phyloP scores from a whole-genome alignment of 2,329 filamentous ascomycete genomes.

The Pseudocercospora musae region DNA sequence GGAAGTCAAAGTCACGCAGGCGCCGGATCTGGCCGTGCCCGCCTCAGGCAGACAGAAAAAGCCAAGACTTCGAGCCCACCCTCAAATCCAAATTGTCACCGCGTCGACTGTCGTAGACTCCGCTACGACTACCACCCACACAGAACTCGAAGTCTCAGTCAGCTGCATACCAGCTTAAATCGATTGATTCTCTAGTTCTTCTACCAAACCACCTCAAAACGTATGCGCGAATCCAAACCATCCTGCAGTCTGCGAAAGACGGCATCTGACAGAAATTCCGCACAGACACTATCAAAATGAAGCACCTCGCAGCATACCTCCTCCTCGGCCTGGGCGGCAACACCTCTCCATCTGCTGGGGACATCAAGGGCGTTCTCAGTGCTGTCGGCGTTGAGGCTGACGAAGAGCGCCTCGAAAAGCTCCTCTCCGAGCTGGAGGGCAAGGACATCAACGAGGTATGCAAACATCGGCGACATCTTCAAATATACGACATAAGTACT shows the following conservation, averaged over 20 bases:
- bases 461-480: constrained; percentile 25
- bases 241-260: background rate
- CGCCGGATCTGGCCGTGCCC: background rate
- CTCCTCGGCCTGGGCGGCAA: constrained; percentile 94
- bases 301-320: constrained; percentile 99
- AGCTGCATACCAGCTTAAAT: constrained; percentile 94
- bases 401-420: constrained; percentile 75
- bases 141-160: constrained; percentile 96
- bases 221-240: constrained; percentile 13
- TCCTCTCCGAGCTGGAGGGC: constrained; percentile 87
- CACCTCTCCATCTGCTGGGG: constrained; percentile 75
- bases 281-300: constrained; percentile 69
- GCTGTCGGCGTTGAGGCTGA: constrained; percentile 96
- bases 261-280: constrained; percentile 7
- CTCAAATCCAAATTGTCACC: background rate
- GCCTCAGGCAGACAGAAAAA: background rate
- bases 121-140: constrained; percentile 18
- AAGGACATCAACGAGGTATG: constrained; percentile 90
- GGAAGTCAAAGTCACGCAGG: background rate
- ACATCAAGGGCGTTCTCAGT: constrained; percentile 85
- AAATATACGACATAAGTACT: background rate
- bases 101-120: background rate
- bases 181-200: constrained; percentile 95
- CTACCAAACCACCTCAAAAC: constrained; percentile 18
- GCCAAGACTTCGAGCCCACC: constrained; percentile 7